These are phyloP conservation scores for Kwoniella newhampshirensis DNA, from an alignment of 768 basidiomycete species.

Conservation along the genomic window DNA sequence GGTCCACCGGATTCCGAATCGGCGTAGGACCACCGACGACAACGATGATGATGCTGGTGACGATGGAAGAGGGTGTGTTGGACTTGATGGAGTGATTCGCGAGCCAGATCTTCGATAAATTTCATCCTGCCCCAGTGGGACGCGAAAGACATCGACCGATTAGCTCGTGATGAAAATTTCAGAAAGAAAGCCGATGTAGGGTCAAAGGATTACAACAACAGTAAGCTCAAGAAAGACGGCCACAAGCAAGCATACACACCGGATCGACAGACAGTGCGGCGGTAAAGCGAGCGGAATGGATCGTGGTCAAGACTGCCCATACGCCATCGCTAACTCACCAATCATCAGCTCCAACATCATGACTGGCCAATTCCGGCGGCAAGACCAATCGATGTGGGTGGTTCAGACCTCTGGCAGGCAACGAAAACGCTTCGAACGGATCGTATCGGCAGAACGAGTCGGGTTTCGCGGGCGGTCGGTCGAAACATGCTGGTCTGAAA, in stretches of 20 bases:
- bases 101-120: constrained; percentile 41
- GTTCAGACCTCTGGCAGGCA: constrained; percentile 35
- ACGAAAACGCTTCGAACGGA: constrained; percentile 38
- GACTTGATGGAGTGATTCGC: constrained; percentile 32
- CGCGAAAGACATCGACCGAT: too few species aligned
- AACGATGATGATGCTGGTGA: not conserved
- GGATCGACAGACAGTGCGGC: too few species aligned
- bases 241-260: too few species aligned
- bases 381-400: constrained; percentile 39
- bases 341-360: constrained; percentile 42
- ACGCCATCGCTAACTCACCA: constrained; percentile 44
- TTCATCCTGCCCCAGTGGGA: constrained; percentile 26
- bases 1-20: constrained; percentile 32
- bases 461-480: constrained; percentile 36
- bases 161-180: too few species aligned
- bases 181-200: too few species aligned
- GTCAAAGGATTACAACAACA: too few species aligned
- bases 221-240: too few species aligned
- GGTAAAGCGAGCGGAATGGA: too few species aligned
- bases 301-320: not conserved
- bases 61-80: constrained; percentile 22
- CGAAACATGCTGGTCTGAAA: constrained; percentile 41
- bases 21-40: not conserved
- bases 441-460: constrained; percentile 43
- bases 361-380: constrained; percentile 37